A percentile compares a stretch with the other conserved stretches of the same genome.
Conservation (phyloP, 164 flowering plant species). For the Taxillus chinensis region DNA sequence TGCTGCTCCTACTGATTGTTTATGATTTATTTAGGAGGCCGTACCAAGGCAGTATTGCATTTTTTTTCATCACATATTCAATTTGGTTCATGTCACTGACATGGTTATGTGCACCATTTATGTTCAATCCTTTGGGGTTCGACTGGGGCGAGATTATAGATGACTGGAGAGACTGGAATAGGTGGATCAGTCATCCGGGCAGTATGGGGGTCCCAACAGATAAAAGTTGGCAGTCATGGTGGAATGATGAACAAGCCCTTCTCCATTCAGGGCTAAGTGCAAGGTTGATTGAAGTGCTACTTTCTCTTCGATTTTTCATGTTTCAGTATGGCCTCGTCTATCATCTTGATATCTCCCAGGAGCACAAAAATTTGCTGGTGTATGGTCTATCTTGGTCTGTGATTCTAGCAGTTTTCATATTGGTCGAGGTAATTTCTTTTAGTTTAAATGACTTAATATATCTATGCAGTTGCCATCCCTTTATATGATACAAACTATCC, state of each 20-base stretch:
- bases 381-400: conserved; percentile 89
- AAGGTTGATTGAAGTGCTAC: conserved; percentile 56
- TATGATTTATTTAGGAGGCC: conserved; percentile 63
- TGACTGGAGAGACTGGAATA: conserved; percentile 96
- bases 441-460: neutral
- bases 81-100: conserved; percentile 87
- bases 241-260: conserved; percentile 84
- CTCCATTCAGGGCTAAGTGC: conserved; percentile 49
- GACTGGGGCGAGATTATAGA: conserved; percentile 73
- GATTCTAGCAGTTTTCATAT: conserved; percentile 44
- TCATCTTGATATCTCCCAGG: conserved; percentile 80
- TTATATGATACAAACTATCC: neutral
- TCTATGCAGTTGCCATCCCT: neutral
- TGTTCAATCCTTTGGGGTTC: conserved; percentile 92
- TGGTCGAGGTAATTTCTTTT: conserved; percentile 53
- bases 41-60: conserved; percentile 54
- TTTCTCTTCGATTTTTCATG: conserved; percentile 76
- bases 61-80: conserved; percentile 63
- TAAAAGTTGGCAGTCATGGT: conserved; percentile 98
- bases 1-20: conserved; percentile 64
- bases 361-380: conserved; percentile 56
- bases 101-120: conserved; percentile 92
- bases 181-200: conserved; percentile 84
- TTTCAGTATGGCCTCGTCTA: conserved; percentile 95
- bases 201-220: conserved; percentile 82